Evolutionary conservation across 345 rosid genomes (phyloP), one percentile per base, ranked within the genome.

Genomic region (Triadica sebifera): DNA sequence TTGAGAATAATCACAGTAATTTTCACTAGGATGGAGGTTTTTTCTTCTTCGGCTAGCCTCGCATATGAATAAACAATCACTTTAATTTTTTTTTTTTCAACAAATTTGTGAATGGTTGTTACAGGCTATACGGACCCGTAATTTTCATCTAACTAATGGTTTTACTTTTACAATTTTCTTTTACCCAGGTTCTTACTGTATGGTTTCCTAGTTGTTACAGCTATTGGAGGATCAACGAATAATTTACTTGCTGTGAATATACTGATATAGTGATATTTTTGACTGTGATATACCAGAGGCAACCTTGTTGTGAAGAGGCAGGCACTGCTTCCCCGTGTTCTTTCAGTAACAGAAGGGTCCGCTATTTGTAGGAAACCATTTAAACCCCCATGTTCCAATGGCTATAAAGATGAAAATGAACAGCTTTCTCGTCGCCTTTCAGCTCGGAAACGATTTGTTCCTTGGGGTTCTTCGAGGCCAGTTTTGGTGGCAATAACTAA

Each of bases 281-380:
- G 73, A 10, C 29, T 20, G 20, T 61, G 56, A 17, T 80, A 57
- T 78, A 8, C 72, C 82, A 95, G 99, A 78, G 99, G 98, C 12
- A 89, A 88, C 80, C 96, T 95, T 67, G 85, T 90, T 4, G 94
- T 95, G 61, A 80, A 58, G 79, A 90, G 98, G 80, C 97, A 93
- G 77, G 81, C 98, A 41, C 83, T 90, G 62, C 89, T 95, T 66
- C 99, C 98, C 47, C 83, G 96, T 75, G 88, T 93, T 68, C 92
- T 91, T 78, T 90, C 96, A 0, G 96, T 95, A 37, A 77, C 93
- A 37, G 93, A 90, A 82, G 98, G 97, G 47, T 97, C 97, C 47
- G 93, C 93, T 0, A 89, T 84, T 79, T 93, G 99, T 82, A 83
- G 98, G 84, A 93, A 91, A 75, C 97, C 99, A 24, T 95, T 95